These are phyloP conservation scores for Apiotrichum brassicae DNA, from an alignment of 1,284 basidiomycete genomes.

Conservation along the genomic window DNA sequence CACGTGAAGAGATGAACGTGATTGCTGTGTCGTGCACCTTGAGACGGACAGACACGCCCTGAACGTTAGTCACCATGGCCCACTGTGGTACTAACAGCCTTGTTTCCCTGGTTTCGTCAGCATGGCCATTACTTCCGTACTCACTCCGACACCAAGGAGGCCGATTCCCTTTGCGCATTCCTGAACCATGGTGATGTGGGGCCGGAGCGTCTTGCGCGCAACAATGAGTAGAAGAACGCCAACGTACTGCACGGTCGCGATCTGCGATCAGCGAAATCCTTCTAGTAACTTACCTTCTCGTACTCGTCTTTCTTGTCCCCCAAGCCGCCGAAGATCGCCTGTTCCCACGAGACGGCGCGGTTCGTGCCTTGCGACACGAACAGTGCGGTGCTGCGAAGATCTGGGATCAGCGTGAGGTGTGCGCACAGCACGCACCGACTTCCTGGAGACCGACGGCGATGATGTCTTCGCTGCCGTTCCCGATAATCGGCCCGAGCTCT, in stretches of 20 bases:
- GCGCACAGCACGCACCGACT: conserved; percentile 25
- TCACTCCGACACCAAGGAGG: conserved; percentile 38
- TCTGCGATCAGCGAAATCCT: conserved; percentile 15
- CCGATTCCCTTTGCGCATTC: conserved; percentile 37
- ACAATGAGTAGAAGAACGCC: conserved; percentile 53
- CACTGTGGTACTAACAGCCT: conserved; percentile 17
- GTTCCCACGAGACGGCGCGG: conserved; percentile 54
- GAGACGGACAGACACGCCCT: conserved; percentile 43
- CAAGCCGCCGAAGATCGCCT: conserved; percentile 50
- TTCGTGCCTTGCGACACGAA: conserved; percentile 35
- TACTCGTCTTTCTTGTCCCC: conserved; percentile 44
- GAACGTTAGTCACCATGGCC: not conserved
- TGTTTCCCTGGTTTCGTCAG: conserved; percentile 36
- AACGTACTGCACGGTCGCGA: conserved; percentile 36
- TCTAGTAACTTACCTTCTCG: conserved; percentile 20
- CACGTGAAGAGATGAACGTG: conserved; percentile 55
- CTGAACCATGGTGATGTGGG: conserved; percentile 23
- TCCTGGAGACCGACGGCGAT: conserved; percentile 42
- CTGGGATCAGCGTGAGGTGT: conserved; percentile 9
- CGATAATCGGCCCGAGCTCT: conserved; percentile 32
- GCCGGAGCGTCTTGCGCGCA: conserved; percentile 45
- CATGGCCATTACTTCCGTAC: conserved; percentile 13
- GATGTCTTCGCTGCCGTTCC: conserved; percentile 35
- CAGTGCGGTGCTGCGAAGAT: conserved; percentile 34
- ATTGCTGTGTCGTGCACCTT: conserved; percentile 43